phyloP scores from a whole-genome alignment of 768 basidiomycete species.

The Steccherinum ochraceum region DNA sequence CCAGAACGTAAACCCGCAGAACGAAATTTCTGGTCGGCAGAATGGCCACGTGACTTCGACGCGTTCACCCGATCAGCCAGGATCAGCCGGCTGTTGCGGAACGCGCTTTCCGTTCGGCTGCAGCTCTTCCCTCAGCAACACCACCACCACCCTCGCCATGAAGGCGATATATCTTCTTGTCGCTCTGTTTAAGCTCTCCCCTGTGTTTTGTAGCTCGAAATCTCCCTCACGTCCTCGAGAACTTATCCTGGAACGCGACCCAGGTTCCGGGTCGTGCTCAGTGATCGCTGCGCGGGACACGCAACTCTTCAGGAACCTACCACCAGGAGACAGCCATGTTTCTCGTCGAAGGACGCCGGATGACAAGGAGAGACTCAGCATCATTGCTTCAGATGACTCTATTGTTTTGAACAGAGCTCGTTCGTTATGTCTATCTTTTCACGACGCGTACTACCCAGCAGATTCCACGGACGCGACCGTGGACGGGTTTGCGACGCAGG shows the following conservation, averaged over 20 bases:
- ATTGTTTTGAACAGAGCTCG: slow-evolving; percentile 4
- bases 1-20: neutral
- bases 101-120: too few species aligned
- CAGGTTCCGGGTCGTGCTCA: slow-evolving; percentile 9
- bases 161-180: too few species aligned
- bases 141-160: too few species aligned
- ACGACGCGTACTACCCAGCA: too few species aligned
- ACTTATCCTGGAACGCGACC: slow-evolving; percentile 14
- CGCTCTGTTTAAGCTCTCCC: too few species aligned
- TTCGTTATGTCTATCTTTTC: too few species aligned
- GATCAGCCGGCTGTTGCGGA: too few species aligned
- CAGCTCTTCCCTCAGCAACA: too few species aligned
- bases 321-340: neutral
- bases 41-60: slow-evolving; percentile 1
- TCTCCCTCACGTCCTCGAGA: slow-evolving; percentile 10
- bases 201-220: too few species aligned
- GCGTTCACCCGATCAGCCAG: neutral
- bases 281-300: slow-evolving; percentile 10
- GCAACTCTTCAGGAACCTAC: slow-evolving; percentile 11
- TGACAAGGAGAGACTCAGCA: slow-evolving; percentile 13
- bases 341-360: neutral
- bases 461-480: too few species aligned
- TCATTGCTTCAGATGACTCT: slow-evolving; percentile 6
- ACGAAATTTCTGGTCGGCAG: neutral
- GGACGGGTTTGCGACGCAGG: too few species aligned